A percentile compares a stretch with the other conserved stretches of the same genome.
phyloP scores from a whole-genome alignment of 495 filamentous ascomycete genomes.

The Margaritispora aquatica region DNA sequence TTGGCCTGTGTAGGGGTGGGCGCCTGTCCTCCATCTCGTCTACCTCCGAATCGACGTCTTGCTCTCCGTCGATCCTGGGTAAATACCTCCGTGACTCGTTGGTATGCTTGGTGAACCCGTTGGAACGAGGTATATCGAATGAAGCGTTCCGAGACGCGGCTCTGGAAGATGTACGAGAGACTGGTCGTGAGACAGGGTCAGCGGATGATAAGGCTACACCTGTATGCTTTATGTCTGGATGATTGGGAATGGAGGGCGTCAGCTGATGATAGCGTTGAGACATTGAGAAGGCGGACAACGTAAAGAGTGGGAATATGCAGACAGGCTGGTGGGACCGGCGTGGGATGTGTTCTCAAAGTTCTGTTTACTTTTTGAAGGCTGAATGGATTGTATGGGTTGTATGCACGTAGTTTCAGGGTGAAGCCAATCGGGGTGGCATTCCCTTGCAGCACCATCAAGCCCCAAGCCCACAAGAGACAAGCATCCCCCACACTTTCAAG shows the following conservation, averaged over 20 bases:
- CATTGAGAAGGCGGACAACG: constrained; percentile 16
- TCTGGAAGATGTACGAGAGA: constrained; percentile 18
- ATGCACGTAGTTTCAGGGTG: neutral
- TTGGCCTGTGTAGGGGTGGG: constrained; percentile 44
- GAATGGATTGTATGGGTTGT: too few species aligned
- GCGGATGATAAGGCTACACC: constrained; percentile 8
- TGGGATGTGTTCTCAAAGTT: neutral
- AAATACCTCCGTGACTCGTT: neutral
- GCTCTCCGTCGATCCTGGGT: constrained; percentile 4
- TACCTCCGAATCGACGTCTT: constrained; percentile 30
- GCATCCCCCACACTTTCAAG: neutral
- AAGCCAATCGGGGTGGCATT: constrained; percentile 1
- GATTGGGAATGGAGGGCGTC: constrained; percentile 1
- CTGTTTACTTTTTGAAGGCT: neutral
- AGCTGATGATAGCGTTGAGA: constrained; percentile 22
- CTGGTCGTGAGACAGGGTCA: constrained; percentile 4
- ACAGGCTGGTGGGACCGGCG: neutral
- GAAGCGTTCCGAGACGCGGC: constrained; percentile 6
- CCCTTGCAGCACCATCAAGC: neutral
- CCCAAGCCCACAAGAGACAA: neutral
- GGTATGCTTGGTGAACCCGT: constrained; percentile 13
- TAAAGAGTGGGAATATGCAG: neutral
- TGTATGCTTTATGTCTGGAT: constrained; percentile 4
- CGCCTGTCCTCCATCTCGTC: constrained; percentile 31
- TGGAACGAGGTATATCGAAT: neutral